Evolutionary conservation across 2,329 filamentous ascomycete species (phyloP), one percentile per base, ranked within the genome.

Genomic region (Diplodia mutila): DNA sequence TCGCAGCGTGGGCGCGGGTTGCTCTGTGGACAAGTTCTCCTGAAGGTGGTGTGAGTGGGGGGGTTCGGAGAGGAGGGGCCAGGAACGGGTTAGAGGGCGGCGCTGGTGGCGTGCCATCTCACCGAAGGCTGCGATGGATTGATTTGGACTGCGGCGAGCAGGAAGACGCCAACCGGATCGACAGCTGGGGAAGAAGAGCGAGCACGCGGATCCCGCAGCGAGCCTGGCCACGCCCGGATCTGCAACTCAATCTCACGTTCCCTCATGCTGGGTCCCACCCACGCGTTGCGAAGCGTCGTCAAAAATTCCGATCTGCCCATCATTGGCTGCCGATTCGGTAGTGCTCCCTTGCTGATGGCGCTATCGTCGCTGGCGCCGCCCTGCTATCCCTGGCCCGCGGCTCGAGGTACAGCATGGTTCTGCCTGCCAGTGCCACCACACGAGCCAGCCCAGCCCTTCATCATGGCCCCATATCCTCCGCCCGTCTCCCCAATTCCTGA

Each of bases 181-280:
- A 37, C 21, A 32, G 23, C 34, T 39, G 34, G 55, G 55, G 55
- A 27, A 29, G 37, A 25, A 39, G 39, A n/a, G 57, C 37, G 55
- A 61, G 46, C 55, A 3, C 29, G 53, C 32, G 53, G 54, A 59
- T 59, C 54, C 25, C 37, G n/a, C 4, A n/a, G 34, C 16, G 34
- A 49, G 55, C n/a, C 25, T 25, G 23, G 23, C 21, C 39, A 37
- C 59, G 59, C 34, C 34, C 34, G 34, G 59, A 63, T 63, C 59
- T 63, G 46, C 59, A 63, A 51, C 59, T 34, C 42, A 63, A 51
- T 63, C 59, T 63, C 46, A 61, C 12, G 57, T 61, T 61, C 57
- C 57, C 57, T 29, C 57, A 46, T 34, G 39, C 25, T 49, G 59
- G 46, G 46, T 32, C 57, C 16, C 23, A 4, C 39, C 32, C 27